Evolutionary conservation across 768 basidiomycete species (phyloP).

Genomic region (Tylopilus sp.): DNA sequence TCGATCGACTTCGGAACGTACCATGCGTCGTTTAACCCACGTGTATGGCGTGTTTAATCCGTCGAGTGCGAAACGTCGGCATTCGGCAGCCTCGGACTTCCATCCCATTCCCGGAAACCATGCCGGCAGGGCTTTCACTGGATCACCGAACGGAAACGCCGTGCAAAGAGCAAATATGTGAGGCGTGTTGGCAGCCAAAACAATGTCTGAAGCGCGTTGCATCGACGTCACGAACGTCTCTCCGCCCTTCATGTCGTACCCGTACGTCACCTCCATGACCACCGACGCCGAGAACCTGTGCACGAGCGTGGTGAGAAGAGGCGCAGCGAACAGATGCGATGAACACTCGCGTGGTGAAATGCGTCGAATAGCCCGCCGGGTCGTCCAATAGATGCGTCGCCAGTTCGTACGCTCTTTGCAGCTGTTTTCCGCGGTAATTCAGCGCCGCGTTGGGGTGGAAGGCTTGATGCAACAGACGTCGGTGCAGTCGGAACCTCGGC

Average conservation of each 20-base stretch:
- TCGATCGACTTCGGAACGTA: background rate
- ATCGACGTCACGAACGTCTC: constrained; percentile 8
- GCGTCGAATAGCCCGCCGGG: constrained; percentile 29
- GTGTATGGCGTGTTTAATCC: too few relatives aligned
- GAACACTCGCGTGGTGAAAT: constrained; percentile 29
- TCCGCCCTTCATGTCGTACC: constrained; percentile 10
- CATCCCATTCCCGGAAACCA: constrained; percentile 15
- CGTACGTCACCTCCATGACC: constrained; percentile 9
- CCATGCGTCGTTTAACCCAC: too few relatives aligned
- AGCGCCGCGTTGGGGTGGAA: constrained; percentile 14
- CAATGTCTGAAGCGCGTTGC: background rate
- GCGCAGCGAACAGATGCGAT: background rate
- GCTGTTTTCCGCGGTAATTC: constrained; percentile 26
- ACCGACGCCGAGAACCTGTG: constrained; percentile 13
- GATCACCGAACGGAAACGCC: background rate
- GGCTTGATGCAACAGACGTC: constrained; percentile 24
- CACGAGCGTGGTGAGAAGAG: background rate
- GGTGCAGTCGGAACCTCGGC: constrained; percentile 28
- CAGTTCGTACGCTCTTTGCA: constrained; percentile 27
- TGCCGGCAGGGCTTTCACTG: constrained; percentile 7
- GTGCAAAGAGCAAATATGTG: too few relatives aligned
- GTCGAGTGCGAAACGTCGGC: too few relatives aligned
- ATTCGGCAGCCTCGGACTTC: constrained; percentile 7
- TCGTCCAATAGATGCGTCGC: constrained; percentile 30
- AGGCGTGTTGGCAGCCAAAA: background rate